Base-by-base conservation (phyloP, 2,329 filamentous ascomycete genomes). In the Ophiostoma populinum region DNA sequence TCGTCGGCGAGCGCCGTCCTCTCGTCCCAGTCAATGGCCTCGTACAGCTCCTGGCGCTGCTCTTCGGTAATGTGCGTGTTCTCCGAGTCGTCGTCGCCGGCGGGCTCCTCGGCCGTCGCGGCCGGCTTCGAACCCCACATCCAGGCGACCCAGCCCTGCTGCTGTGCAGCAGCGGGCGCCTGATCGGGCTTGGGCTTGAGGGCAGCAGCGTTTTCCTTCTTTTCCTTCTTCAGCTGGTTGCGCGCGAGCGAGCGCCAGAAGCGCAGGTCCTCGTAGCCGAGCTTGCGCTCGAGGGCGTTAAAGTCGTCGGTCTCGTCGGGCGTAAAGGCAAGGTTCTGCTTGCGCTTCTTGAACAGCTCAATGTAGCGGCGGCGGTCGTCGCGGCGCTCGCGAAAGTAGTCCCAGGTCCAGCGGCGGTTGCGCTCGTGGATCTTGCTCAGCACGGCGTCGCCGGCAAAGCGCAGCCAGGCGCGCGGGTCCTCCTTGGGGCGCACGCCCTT, bases 21-120 rank as follows among this genome's bases (percentile, higher is more conserved):
- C 55, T 99, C 90, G 42, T 98, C 82, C 76, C 87, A 99, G 48
- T 95, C 90, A 47, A 99, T 99, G 33, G 83, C 92, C 46, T 92
- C 79, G 54, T 95, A 98, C 8, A 99, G 68, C 55, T 98, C 87
- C 52, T 95, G 85, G 27, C 87, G 77, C 53, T 99, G 86, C 54
- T 95, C 77, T 19, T 98, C 90, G 0, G 82, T 92, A 67, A 98
- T 92, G 40, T 83, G 72, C 0, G 76, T 81, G 42, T 86, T 80
- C 45, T 92, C 79, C 5, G 75, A 65, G 28, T 80, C 65, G 4
- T 75, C 65, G 29, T 80, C 65, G 26, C 80, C 67, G 34, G 54
- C 56, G 7, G 58, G 59, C 34, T 76, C 64, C 34, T 69, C 56
- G 21, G 58, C 48, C 1, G 75, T 64, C 34, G 69, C 56, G 24